A percentile compares a stretch with the other conserved stretches of the same genome.
Conservation (phyloP, 768 basidiomycete species). For the Amanita exitialis region DNA sequence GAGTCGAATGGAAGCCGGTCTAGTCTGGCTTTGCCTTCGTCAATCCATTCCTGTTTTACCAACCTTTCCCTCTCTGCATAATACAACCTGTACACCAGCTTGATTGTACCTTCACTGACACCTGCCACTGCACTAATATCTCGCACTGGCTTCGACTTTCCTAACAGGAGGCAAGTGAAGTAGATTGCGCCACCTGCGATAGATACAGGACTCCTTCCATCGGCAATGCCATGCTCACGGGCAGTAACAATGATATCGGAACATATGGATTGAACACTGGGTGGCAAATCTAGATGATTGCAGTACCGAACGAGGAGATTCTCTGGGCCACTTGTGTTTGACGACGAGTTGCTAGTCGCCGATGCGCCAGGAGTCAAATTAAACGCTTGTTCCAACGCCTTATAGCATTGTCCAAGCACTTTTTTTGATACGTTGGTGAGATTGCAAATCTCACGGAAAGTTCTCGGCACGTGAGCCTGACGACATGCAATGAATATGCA, state of each 20-base stretch:
- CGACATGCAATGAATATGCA: conserved; percentile 98
- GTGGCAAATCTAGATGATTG: conserved; percentile 81
- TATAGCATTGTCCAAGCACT: conserved; percentile 88
- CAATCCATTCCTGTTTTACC: conserved; percentile 81
- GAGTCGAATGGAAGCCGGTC: conserved; percentile 31
- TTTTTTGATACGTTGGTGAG: conserved; percentile 93
- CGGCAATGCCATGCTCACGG: conserved; percentile 78
- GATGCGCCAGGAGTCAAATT: conserved; percentile 79
- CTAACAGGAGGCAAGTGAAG: conserved; percentile 81
- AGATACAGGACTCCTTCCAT: conserved; percentile 93
- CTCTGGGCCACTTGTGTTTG: conserved; percentile 62
- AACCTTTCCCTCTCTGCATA: conserved; percentile 65
- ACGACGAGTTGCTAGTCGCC: conserved; percentile 33
- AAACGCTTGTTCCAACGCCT: conserved; percentile 80
- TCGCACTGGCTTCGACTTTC: conserved; percentile 61
- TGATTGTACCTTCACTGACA: conserved; percentile 93
- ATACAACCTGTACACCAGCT: conserved; percentile 77
- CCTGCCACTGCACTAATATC: conserved; percentile 90
- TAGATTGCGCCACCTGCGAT: conserved; percentile 96
- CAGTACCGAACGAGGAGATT: conserved; percentile 88
- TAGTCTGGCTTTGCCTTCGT: conserved; percentile 62
- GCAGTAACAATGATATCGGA: conserved; percentile 75
- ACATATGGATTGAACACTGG: conserved; percentile 76
- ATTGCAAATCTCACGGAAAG: conserved; percentile 93
- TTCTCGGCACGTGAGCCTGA: conserved; percentile 90